Base-by-base conservation (phyloP, 306 rosid genomes). In the Gynostemma pentaphyllum region DNA sequence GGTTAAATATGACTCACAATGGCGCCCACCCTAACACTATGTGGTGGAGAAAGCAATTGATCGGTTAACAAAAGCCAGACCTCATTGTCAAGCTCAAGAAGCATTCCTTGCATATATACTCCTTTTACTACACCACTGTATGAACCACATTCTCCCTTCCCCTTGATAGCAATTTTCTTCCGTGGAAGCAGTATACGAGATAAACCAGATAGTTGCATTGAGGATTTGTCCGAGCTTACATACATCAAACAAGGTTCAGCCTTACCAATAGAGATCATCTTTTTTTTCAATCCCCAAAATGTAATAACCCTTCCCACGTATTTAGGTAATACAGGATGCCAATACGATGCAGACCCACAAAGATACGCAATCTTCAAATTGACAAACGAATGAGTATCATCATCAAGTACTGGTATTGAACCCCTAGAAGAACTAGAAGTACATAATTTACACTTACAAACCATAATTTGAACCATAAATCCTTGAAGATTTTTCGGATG, bases 31-130 rank as follows among this genome's bases (percentile, higher is more conserved):
- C 98, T 76, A 64, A 92, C 72, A 74, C 96, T 82, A 75, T 88
- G 98, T 0, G 92, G 76, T 72, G 73, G 70, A 69, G 85, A 68
- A 68, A 77, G 76, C 14, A 79, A 44, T 64, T 73, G 83, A 49
- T 79, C 87, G 1, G 95, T 88, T 63, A 92, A 78, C 78, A 92
- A 80, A 70, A 92, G 92, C 92, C 98, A 92, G 36, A 92, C 95
- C 44, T 82, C 87, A 63, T 62, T 70, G 62, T 88, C 98, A 77
- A 92, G 81, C 87, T 92, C 96, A 55, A 86, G 59, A 75, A 76
- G 83, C 95, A 88, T 88, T 68, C 98, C 98, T 71, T 81, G 79
- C 98, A 92, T 80, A 68, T 88, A 71, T 39, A 84, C 72, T 18
- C 87, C 95, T 66, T 48, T 82, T 57, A 92, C 63, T 67, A 79